Conservation (phyloP, 257 asterid genomes). For the Catharanthus roseus region DNA sequence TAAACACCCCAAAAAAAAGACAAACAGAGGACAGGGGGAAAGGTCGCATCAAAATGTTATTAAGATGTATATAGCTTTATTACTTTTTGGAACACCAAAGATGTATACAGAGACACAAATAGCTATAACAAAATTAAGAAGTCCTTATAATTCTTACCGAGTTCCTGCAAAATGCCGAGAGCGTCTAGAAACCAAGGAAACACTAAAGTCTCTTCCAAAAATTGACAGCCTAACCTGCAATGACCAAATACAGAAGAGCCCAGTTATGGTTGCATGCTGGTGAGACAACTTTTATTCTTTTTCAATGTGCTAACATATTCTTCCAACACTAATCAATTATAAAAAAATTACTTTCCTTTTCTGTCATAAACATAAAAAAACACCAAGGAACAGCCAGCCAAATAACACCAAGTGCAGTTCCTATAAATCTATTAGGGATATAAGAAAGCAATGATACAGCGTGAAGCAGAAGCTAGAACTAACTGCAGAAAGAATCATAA, state of each 20-base stretch:
- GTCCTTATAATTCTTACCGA: slow-evolving; percentile 44
- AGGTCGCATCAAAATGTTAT: not conserved
- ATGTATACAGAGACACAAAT: not conserved
- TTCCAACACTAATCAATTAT: not conserved
- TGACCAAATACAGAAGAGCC: slow-evolving; percentile 16
- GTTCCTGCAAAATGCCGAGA: slow-evolving; percentile 99
- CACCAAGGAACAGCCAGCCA: not conserved
- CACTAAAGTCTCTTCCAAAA: slow-evolving; percentile 93
- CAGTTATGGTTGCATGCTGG: not conserved
- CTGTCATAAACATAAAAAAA: not conserved
- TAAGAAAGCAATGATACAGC: not conserved
- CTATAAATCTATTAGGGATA: not conserved
- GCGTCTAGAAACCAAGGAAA: slow-evolving; percentile 83
- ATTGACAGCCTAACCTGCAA: slow-evolving; percentile 77
- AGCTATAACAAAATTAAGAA: not conserved
- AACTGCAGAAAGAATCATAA: not conserved
- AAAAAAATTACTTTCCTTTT: not conserved
- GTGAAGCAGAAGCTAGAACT: not conserved
- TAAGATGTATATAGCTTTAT: not conserved
- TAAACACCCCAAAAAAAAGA: slow-evolving; percentile 4
- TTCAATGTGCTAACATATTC: not conserved
- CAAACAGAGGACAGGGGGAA: not conserved
- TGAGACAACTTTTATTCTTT: not conserved
- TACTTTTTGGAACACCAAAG: not conserved
- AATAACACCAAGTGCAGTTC: not conserved